These are phyloP conservation scores for Sclerotinia glacialis DNA, from an alignment of 2,329 filamentous ascomycete species.

Conservation along the genomic window DNA sequence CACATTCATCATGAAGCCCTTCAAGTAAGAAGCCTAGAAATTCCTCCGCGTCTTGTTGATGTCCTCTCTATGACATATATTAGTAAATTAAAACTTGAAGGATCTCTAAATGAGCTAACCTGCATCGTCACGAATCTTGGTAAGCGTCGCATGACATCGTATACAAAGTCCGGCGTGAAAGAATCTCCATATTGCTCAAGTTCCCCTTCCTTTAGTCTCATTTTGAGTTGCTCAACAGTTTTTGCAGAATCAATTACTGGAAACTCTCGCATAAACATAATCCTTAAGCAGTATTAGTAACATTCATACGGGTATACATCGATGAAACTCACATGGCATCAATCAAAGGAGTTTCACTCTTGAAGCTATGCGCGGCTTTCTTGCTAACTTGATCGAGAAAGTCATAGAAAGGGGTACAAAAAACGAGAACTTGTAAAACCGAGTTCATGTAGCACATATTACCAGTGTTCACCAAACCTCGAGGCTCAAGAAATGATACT, in stretches of 20 bases:
- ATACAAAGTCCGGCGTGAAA: constrained; percentile 92
- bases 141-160: constrained; percentile 83
- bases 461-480: constrained; percentile 91
- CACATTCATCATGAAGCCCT: constrained; percentile 89
- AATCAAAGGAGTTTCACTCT: constrained; percentile 88
- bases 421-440: constrained; percentile 90
- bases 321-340: constrained; percentile 77
- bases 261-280: constrained; percentile 95
- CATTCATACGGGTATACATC: constrained; percentile 5
- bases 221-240: constrained; percentile 69
- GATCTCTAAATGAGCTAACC: constrained; percentile 51
- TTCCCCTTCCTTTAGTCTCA: constrained; percentile 75
- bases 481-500: constrained; percentile 82
- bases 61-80: constrained; percentile 64
- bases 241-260: constrained; percentile 76
- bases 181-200: constrained; percentile 87
- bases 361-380: constrained; percentile 84
- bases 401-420: constrained; percentile 90
- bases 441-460: constrained; percentile 99
- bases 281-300: constrained; percentile 51
- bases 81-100: constrained; percentile 4
- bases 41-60: constrained; percentile 97
- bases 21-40: constrained; percentile 92
- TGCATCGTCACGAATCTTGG: constrained; percentile 91
- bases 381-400: constrained; percentile 86